Conservation (phyloP, 1,284 basidiomycete genomes). For the Tilletia walkeri region DNA sequence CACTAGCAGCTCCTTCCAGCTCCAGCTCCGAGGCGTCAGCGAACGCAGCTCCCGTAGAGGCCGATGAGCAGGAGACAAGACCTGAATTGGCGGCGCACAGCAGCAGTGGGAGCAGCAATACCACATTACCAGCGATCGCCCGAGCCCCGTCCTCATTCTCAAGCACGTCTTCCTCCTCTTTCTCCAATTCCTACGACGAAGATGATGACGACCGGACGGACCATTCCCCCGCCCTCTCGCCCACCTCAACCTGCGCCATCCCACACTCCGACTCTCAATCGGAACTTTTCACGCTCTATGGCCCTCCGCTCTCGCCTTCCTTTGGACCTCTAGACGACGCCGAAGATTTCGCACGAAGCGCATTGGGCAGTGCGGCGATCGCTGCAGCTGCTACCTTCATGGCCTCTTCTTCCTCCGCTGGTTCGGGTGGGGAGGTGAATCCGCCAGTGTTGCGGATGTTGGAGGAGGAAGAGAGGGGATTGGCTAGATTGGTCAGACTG, state of each 20-base stretch:
- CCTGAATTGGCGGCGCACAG: too few relatives aligned
- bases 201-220: neutral
- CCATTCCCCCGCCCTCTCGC: neutral
- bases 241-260: neutral
- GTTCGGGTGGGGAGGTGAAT: neutral
- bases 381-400: neutral
- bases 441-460: neutral
- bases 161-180: too few relatives aligned
- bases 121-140: neutral
- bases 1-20: neutral
- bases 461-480: neutral
- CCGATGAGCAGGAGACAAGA: too few relatives aligned
- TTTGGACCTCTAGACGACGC: conserved; percentile 7
- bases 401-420: too few relatives aligned
- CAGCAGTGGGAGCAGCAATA: too few relatives aligned
- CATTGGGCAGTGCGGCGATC: conserved; percentile 1
- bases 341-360: conserved; percentile 7
- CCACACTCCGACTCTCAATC: neutral
- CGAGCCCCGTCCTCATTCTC: too few relatives aligned
- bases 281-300: neutral
- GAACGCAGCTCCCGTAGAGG: too few relatives aligned
- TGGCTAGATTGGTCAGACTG: neutral
- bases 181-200: neutral
- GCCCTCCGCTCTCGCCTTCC: conserved; percentile 8
- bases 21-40: too few relatives aligned